Conservation (phyloP, 805 yeast species). For the Barnettozyma californica region DNA sequence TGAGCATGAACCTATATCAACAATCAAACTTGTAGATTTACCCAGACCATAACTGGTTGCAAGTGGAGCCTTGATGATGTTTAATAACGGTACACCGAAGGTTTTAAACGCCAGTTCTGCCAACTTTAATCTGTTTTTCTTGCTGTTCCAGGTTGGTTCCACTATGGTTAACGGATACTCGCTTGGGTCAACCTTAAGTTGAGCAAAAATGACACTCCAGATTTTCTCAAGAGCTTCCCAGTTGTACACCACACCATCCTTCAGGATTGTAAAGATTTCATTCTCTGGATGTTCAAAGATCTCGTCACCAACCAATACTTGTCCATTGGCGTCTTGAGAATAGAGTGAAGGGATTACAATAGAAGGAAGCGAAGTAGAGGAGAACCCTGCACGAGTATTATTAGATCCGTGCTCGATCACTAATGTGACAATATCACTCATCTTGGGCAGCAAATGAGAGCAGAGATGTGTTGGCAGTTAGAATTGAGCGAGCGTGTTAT, state of each 20-base stretch:
- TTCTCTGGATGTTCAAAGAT: constrained; percentile 30
- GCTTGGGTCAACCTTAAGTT: constrained; percentile 43
- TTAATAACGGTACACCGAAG: constrained; percentile 69
- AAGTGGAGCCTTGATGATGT: constrained; percentile 70
- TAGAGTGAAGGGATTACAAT: constrained; percentile 54
- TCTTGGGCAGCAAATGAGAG: background rate
- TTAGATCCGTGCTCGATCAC: constrained; percentile 67
- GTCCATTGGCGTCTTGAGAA: constrained; percentile 27
- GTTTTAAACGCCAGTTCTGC: constrained; percentile 73
- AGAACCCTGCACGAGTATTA: constrained; percentile 65
- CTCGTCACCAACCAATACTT: constrained; percentile 41
- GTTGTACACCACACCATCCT: constrained; percentile 62
- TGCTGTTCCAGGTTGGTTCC: constrained; percentile 67
- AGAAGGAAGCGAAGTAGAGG: constrained; percentile 58
- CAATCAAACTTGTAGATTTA: constrained; percentile 68
- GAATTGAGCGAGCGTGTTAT: background rate
- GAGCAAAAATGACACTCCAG: constrained; percentile 61
- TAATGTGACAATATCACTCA: constrained; percentile 44
- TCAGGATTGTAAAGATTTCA: constrained; percentile 48
- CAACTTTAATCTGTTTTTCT: constrained; percentile 49
- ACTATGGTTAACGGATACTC: constrained; percentile 64
- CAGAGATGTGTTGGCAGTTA: background rate
- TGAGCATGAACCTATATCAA: constrained; percentile 72
- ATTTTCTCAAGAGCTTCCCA: constrained; percentile 64
- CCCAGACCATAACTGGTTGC: constrained; percentile 77